phyloP scores from a whole-genome alignment of 1,284 basidiomycete genomes.

The Pseudozyma sp. region DNA sequence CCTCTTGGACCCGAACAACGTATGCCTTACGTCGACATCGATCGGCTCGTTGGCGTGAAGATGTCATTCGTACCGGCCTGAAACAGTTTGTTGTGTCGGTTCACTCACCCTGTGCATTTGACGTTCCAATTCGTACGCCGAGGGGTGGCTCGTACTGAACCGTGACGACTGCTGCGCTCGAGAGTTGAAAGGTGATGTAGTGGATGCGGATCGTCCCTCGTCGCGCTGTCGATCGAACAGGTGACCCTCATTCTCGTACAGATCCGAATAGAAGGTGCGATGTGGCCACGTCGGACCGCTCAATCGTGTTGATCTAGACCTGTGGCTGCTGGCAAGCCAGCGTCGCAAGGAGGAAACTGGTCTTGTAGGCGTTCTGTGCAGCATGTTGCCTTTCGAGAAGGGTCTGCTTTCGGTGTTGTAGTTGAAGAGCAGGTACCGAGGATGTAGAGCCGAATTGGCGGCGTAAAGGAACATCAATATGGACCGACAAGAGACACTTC shows the following conservation, averaged over 20 bases:
- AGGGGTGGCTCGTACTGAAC: conserved; percentile 26
- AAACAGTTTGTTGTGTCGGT: not conserved
- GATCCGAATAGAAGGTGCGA: conserved; percentile 32
- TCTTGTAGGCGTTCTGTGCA: conserved; percentile 4
- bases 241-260: conserved; percentile 48
- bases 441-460: too few species aligned
- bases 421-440: too few species aligned
- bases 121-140: conserved; percentile 38
- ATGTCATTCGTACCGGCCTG: not conserved
- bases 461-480: too few species aligned
- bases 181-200: conserved; percentile 9
- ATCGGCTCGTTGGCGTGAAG: not conserved
- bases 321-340: conserved; percentile 3
- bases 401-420: too few species aligned
- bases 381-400: conserved; percentile 3
- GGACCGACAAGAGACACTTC: too few species aligned
- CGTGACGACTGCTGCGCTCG: conserved; percentile 18
- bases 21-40: not conserved
- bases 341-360: conserved; percentile 7
- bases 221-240: conserved; percentile 37
- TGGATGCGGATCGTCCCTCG: conserved; percentile 22
- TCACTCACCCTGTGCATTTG: conserved; percentile 42
- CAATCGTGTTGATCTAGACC: conserved; percentile 4
- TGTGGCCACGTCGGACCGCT: not conserved
- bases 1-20: too few species aligned